Evolutionary conservation across 1,139 yeast genomes (phyloP).

Genomic region (Lodderomyces oxycetoniae): DNA sequence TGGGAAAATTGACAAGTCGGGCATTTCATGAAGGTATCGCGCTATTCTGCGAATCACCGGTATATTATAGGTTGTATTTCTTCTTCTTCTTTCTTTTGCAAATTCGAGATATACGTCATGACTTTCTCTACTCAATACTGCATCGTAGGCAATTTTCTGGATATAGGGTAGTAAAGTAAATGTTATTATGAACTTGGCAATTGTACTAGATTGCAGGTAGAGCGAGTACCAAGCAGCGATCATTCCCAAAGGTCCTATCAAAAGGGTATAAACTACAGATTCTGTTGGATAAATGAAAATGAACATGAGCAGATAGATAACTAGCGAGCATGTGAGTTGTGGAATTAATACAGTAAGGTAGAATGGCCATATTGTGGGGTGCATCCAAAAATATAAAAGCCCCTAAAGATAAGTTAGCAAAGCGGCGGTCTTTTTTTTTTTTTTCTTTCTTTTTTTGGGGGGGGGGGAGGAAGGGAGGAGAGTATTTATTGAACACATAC

Average conservation of each 20-base stretch:
- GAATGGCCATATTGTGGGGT: constrained; percentile 51
- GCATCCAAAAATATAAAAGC: constrained; percentile 36
- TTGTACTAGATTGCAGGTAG: constrained; percentile 47
- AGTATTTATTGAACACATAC: no score
- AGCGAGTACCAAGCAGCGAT: constrained; percentile 51
- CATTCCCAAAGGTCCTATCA: constrained; percentile 53
- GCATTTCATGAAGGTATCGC: constrained; percentile 21
- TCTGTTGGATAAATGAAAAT: constrained; percentile 45
- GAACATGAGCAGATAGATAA: constrained; percentile 39
- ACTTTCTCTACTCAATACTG: constrained; percentile 47
- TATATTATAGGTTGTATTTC: background rate
- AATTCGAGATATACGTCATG: constrained; percentile 23
- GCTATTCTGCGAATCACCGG: constrained; percentile 23
- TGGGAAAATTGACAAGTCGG: constrained; percentile 22
- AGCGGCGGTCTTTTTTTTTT: background rate
- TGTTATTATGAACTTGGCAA: constrained; percentile 49
- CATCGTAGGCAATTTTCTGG: constrained; percentile 53
- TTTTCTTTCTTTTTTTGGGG: no score
- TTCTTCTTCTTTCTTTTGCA: constrained; percentile 14
- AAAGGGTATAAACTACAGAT: constrained; percentile 40
- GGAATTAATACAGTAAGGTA: constrained; percentile 48
- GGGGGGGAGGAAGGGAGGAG: no score
- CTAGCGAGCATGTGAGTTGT: constrained; percentile 39
- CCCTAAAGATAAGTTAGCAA: constrained; percentile 26
- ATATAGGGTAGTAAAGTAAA: constrained; percentile 54